Conservation (phyloP, 768 basidiomycete genomes). For the Mycena indigotica region DNA sequence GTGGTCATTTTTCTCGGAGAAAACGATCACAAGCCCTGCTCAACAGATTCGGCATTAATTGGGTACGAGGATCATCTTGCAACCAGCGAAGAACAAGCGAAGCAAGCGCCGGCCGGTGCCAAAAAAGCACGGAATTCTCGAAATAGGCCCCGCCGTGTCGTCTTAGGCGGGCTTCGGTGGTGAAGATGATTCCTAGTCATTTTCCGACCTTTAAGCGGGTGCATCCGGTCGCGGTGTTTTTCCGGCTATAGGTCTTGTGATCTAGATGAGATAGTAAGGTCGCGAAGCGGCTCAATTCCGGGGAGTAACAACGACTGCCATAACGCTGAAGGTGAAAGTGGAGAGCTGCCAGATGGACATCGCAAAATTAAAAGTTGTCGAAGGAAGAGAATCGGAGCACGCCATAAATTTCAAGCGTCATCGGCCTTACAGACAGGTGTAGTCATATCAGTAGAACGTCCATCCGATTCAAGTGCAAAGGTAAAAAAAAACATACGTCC, state of each 20-base stretch:
- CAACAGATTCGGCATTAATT: not conserved
- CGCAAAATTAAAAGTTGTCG: no score
- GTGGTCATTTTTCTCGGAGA: not conserved
- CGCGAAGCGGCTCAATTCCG: not conserved
- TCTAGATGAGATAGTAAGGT: not conserved
- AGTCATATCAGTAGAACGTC: not conserved
- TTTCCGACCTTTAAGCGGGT: not conserved
- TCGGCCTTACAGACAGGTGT: no score
- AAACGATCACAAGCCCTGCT: conserved; percentile 1
- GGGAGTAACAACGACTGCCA: no score
- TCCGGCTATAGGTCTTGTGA: not conserved
- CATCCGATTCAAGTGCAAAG: not conserved
- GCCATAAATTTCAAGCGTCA: not conserved
- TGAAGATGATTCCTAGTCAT: no score
- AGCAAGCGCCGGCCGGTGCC: not conserved
- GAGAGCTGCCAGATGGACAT: no score
- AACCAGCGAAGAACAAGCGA: not conserved
- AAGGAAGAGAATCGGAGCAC: not conserved
- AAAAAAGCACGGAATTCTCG: no score
- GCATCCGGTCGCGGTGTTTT: not conserved
- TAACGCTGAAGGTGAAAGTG: no score
- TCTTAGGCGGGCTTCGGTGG: no score
- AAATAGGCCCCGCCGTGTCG: no score
- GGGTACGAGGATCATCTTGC: not conserved
- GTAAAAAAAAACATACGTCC: not conserved